Evolutionary conservation across 140 eudicot species (phyloP), one percentile per base, ranked within the genome.

Genomic region (Erigeron philadelphicus): DNA sequence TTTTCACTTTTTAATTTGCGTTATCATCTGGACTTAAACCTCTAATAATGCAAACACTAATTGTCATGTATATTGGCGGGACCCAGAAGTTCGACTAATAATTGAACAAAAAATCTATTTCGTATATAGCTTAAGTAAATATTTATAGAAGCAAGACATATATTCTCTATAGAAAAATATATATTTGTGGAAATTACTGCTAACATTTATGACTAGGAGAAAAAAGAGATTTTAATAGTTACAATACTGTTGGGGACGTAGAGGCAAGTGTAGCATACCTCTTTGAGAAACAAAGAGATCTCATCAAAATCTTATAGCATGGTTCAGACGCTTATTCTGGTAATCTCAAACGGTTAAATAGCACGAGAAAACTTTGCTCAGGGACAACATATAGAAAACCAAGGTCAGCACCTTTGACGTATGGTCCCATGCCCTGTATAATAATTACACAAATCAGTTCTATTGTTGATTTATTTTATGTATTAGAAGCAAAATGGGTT

Each of bases 371-470:
- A 74, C 96, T 93, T 77, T 93, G 96, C 65, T 83, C 96, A 6
- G 96, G 98, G 53, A 87, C 87, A 42, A 85, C 88, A 75, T 93
- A 93, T 53, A 93, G 98, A 62, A 93, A 93, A 70, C 98, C 98
- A 11, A 93, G 94, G 78, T 93, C 96, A 13, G 98, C 96, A 6
- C 98, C 98, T 76, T 81, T 88, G 52, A 86, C 81, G 38, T 89
- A 89, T 55, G 98, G 96, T 38, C 95, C 95, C 88, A 89, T 77
- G 56, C 96, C 96, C 98, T 93, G 71, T 50, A 54, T 11, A 23
- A 31, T 67, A 69, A 1, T 61, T 23, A 18, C 48, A 78, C 15
- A 61, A 61, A 62, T 35, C 23, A 67, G 18, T n/a, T n/a, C 7
- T 42, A 12, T 25, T 8, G 8, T 16, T 31, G 18, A n/a, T 43